Base-by-base conservation (phyloP, 179 eudicot genomes). In the Silene coronaria region DNA sequence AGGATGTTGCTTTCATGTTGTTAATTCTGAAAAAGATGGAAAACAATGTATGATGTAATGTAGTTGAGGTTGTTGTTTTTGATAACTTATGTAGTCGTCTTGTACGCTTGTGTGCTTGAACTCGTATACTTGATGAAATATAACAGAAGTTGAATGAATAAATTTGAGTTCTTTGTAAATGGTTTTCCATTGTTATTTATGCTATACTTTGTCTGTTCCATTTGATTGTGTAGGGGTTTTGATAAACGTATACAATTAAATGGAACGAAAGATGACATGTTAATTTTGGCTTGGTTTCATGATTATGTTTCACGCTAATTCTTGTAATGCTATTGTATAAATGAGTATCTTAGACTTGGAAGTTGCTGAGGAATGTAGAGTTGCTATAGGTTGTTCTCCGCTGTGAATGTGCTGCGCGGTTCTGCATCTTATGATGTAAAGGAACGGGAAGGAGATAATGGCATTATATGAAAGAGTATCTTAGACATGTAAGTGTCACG, bases 81-180 rank as follows among this genome's bases (percentile, higher is more conserved):
- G 72, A 76, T 72, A 71, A 62, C 38, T 30, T 32, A 3, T 68
- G 24, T 68, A 11, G 70, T 30, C 48, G 51, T 74, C 71, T 63
- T 75, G 71, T 71, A 65, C 66, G 61, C 71, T 63, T 75, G 71
- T 71, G 71, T 72, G 69, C 21, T 65, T 74, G 70, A 73, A 36
- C 72, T 28, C 67, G 74, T 78, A 62, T 57, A 27, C 4, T 13
- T 24, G 12, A 78, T 59, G 67, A 27, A 76, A 42, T 57, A 38
- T 58, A 42, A 42, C 24, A 59, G 46, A 27, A 51, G 48, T 57
- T 53, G 36, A 48, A 17, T 77, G 62, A 75, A 70, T 78, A 81
- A 63, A 46, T 70, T 75, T 30, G 65, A 60, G 59, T 14, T 55
- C 23, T 68, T 28, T 81, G 71, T 51, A 34, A 51, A 22, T 42